Percentiles rank a stretch among this genome's conserved stretches.
These are phyloP conservation scores for Helichrysum umbraculigerum DNA, from an alignment of 129 eudicot species.

Conservation along the genomic window DNA sequence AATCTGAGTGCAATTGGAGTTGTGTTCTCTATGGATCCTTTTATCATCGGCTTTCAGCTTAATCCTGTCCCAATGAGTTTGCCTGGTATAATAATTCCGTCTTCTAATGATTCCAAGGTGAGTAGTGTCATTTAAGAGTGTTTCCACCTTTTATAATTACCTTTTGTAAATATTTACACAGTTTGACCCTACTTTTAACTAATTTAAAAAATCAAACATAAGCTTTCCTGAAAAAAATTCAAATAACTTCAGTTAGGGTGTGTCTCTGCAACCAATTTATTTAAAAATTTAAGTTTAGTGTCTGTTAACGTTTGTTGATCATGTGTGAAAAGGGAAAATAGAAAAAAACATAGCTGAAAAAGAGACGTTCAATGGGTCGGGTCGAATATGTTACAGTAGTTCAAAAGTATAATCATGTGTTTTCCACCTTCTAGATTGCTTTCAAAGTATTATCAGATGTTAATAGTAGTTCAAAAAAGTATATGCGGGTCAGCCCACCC, in stretches of 20 bases:
- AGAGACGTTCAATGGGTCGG: too few relatives aligned
- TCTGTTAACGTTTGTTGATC: neutral
- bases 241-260: neutral
- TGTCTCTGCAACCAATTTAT: neutral
- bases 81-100: conserved; percentile 87
- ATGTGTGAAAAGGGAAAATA: neutral
- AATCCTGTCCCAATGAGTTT: conserved; percentile 90
- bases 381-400: neutral
- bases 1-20: conserved; percentile 95
- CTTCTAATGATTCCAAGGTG: conserved; percentile 93
- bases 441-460: neutral
- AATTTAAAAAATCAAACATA: neutral
- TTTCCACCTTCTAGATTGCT: neutral
- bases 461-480: neutral
- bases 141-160: conserved; percentile 17
- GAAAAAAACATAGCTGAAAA: too few relatives aligned
- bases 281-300: neutral
- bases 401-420: neutral
- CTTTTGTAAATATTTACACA: conserved; percentile 8
- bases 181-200: neutral
- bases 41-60: conserved; percentile 92
- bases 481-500: neutral
- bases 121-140: conserved; percentile 26
- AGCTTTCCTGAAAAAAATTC: neutral
- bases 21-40: conserved; percentile 96